Evolutionary conservation across 495 filamentous ascomycete genomes (phyloP), one percentile per base, ranked within the genome.

Genomic region (Entonaema liquescens): DNA sequence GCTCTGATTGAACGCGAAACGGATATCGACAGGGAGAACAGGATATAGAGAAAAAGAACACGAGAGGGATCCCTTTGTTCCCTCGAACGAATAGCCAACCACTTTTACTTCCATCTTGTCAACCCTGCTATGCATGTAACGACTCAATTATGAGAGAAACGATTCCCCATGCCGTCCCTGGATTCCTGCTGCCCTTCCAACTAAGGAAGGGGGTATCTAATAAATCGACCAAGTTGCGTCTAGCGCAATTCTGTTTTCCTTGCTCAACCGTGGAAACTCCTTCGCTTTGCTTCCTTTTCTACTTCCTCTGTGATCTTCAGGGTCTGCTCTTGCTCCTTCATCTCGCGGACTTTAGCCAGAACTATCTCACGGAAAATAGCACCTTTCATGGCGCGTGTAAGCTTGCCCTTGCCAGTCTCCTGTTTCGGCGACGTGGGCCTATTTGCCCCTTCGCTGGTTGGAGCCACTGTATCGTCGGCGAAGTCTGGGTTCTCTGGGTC

Each of bases 351-450:
- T 83, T 98, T 98, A 55, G 95, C 96, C 17, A 99, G 83, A 1
- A 98, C 96, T n/a, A 99, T 93, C 77, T 98, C 95, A 64, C 93
- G 87, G 87, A 99, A 98, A 76, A 98, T 98, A 28, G 93, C 95
- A 29, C 92, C 90, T 75, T 92, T 92, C 65, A 94, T 93, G 73
- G 91, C 82, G 72, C 88, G 91, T 68, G 88, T 91, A 28, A 98
- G 82, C 63, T 87, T 89, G 59, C 88, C 84, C 80, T 91, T 91
- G 71, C 88, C 86, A n/a, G 74, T 38, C 19, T 67, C 67, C 26
- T 73, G 72, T n/a, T 62, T 69, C 2, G 65, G 29, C 12, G 63
- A 70, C 9, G 74, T 11, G 13, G 71, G 40, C 47, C 76, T 74
- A 2, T 65, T 66, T 44, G 65, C 65, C 42, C 33, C 66, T 58